These are phyloP conservation scores for Monosporascus sp. DNA, from an alignment of 2,329 filamentous ascomycete species.

Conservation along the genomic window DNA sequence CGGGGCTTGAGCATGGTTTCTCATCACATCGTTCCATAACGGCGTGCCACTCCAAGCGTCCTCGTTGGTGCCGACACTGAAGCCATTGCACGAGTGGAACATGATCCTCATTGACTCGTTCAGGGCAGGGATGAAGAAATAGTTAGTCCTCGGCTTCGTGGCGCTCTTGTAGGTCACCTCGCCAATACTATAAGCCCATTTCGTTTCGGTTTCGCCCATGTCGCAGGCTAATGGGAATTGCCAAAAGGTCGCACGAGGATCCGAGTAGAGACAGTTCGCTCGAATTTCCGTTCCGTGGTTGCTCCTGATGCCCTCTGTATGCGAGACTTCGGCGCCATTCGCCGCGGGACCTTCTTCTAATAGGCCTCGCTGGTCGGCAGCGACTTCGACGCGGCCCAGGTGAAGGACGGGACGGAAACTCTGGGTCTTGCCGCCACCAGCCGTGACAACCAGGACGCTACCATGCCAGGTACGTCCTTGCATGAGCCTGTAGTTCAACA, in stretches of 20 bases:
- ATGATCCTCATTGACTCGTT: conserved; percentile 94
- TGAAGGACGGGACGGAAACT: conserved; percentile 54
- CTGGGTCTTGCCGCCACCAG: conserved; percentile 59
- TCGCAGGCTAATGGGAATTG: conserved; percentile 78
- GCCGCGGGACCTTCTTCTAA: conserved; percentile 25
- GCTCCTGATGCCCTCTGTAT: conserved; percentile 36
- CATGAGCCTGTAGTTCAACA: conserved; percentile 75
- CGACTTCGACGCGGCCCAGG: conserved; percentile 37
- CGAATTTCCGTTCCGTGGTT: conserved; percentile 38
- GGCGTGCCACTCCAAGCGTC: conserved; percentile 85
- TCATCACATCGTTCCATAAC: conserved; percentile 89
- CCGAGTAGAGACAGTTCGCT: conserved; percentile 59
- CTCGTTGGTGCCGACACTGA: conserved; percentile 70
- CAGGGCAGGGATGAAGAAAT: conserved; percentile 78
- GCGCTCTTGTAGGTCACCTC: conserved; percentile 56
- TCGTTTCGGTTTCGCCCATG: conserved; percentile 62
- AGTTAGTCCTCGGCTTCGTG: conserved; percentile 54
- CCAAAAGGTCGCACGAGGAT: conserved; percentile 79
- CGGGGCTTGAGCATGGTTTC: conserved; percentile 70
- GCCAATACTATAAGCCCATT: conserved; percentile 74
- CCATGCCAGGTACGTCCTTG: conserved; percentile 69
- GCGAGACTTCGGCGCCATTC: conserved; percentile 18
- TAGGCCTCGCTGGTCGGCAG: conserved; percentile 18
- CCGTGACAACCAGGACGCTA: conserved; percentile 78
- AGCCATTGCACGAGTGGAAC: conserved; percentile 98